Conservation (phyloP, 2,329 filamentous ascomycete genomes). For the Aspergillus felis region DNA sequence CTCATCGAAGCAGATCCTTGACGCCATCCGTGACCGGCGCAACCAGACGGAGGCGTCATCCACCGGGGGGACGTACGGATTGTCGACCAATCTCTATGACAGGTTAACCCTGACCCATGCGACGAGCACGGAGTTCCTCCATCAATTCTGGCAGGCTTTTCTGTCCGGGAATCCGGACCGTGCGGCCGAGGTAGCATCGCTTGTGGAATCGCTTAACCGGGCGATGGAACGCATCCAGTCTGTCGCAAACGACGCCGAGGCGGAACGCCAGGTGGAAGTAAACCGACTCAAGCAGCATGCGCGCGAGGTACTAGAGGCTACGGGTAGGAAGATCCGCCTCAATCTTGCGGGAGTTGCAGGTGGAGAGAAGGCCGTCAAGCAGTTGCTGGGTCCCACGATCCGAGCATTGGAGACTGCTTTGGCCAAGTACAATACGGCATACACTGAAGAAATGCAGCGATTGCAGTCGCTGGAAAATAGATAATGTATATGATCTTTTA, state of each 20-base stretch:
- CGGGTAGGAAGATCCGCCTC: constrained; percentile 68
- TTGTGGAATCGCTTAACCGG: constrained; percentile 75
- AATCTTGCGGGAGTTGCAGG: constrained; percentile 65
- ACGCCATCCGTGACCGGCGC: constrained; percentile 57
- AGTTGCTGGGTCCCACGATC: constrained; percentile 71
- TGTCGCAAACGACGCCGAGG: constrained; percentile 76
- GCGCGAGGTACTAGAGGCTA: constrained; percentile 65
- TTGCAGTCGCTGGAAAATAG: background rate
- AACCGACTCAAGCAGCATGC: constrained; percentile 66
- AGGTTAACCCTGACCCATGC: constrained; percentile 74
- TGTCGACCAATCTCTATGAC: constrained; percentile 54
- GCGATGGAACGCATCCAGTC: constrained; percentile 75
- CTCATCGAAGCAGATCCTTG: constrained; percentile 54
- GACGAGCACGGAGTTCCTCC: constrained; percentile 91
- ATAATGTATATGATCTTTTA: background rate
- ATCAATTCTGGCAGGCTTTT: constrained; percentile 94
- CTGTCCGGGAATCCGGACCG: constrained; percentile 81
- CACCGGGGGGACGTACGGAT: constrained; percentile 40
- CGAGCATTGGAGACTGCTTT: constrained; percentile 67
- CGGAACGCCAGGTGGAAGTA: constrained; percentile 64
- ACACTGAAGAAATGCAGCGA: constrained; percentile 56
- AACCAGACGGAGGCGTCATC: constrained; percentile 36
- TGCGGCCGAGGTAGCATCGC: constrained; percentile 72
- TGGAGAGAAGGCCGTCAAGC: constrained; percentile 69
- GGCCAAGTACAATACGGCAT: constrained; percentile 65